Evolutionary conservation across 192 early-diverging fungal genomes (phyloP).

Genomic region (Coemansia sp.): DNA sequence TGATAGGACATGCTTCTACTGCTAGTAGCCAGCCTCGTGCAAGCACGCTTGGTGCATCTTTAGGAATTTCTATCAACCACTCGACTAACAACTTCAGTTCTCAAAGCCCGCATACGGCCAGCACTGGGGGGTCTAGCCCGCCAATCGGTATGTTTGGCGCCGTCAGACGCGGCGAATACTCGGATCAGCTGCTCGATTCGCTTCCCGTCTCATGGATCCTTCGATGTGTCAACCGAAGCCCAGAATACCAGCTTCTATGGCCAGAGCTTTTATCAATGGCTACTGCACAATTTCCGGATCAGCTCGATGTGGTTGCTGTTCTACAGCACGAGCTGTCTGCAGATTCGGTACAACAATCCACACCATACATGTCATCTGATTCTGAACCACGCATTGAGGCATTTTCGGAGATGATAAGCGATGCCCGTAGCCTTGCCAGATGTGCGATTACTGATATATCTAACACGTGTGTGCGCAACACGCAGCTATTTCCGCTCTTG

Average conservation of each 20-base stretch:
- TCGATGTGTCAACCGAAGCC: constrained; percentile 16
- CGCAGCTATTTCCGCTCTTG: constrained; percentile 3
- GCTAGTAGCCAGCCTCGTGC: constrained; percentile 14
- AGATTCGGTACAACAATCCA: background rate
- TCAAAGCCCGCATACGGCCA: background rate
- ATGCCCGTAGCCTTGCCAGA: background rate
- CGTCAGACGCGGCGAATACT: constrained; percentile 34
- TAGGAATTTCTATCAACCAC: constrained; percentile 5
- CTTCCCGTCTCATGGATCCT: constrained; percentile 48
- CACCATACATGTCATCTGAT: background rate
- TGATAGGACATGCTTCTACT: background rate
- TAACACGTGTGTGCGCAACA: background rate
- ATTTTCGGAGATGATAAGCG: background rate
- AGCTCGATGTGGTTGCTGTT: constrained; percentile 41
- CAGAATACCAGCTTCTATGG: constrained; percentile 42
- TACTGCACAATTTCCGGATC: constrained; percentile 49
- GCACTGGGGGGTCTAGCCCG: constrained; percentile 6
- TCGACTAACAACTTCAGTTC: constrained; percentile 10
- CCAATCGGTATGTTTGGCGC: background rate
- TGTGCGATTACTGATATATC: background rate
- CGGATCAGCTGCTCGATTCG: constrained; percentile 49
- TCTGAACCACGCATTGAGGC: background rate
- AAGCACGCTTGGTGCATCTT: constrained; percentile 1
- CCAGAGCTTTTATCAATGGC: constrained; percentile 52
- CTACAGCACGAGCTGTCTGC: constrained; percentile 34